phyloP scores from a whole-genome alignment of 1,284 basidiomycete genomes.

The Pascua guehoae region DNA sequence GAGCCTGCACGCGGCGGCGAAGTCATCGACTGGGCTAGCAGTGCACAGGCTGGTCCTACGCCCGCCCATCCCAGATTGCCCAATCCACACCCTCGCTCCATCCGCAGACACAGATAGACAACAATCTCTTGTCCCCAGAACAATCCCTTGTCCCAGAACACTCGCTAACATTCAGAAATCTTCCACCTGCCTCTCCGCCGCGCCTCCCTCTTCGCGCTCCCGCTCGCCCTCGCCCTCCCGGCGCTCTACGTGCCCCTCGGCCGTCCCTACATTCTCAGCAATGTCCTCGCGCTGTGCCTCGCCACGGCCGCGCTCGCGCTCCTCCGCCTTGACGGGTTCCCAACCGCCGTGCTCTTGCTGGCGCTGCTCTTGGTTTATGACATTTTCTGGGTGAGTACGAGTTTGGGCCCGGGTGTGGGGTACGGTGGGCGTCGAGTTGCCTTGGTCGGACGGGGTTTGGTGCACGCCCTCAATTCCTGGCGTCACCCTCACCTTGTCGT shows the following conservation, averaged over 20 bases:
- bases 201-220: slow-evolving; percentile 61
- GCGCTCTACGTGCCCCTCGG: slow-evolving; percentile 61
- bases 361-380: slow-evolving; percentile 82
- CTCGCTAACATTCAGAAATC: slow-evolving; percentile 33
- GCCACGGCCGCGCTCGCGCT: slow-evolving; percentile 76
- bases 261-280: slow-evolving; percentile 69
- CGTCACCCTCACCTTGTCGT: not conserved
- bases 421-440: not conserved
- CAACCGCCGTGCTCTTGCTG: slow-evolving; percentile 79
- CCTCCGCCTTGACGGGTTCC: slow-evolving; percentile 84
- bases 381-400: slow-evolving; percentile 61
- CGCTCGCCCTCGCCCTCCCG: slow-evolving; percentile 64
- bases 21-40: no score
- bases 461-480: no score
- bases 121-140: no score
- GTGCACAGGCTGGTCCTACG: no score
- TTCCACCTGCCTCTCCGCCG: slow-evolving; percentile 46
- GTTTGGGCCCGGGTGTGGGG: not conserved
- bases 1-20: no score
- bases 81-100: no score
- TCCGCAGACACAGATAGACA: no score
- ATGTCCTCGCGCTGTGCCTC: slow-evolving; percentile 79
- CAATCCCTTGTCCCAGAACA: no score
- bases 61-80: no score
- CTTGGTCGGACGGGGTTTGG: not conserved